Evolutionary conservation across 2,329 filamentous ascomycete species (phyloP).

Genomic region (Esteya vermicola): DNA sequence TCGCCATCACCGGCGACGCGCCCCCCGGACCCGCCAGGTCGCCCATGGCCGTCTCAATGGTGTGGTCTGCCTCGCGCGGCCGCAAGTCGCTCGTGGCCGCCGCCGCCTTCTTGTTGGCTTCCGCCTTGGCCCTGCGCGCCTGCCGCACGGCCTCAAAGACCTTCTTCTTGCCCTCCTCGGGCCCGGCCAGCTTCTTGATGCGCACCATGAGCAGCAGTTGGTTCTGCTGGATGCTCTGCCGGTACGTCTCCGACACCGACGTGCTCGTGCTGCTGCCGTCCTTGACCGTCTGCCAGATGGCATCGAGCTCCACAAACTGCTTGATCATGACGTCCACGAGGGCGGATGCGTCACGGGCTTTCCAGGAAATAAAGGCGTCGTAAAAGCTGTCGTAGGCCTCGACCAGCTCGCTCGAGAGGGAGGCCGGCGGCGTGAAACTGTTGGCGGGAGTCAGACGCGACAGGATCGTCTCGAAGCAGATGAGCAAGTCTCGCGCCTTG

Average conservation of each 20-base stretch:
- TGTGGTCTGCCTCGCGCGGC: constrained; percentile 46
- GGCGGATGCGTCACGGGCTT: constrained; percentile 63
- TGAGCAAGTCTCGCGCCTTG: constrained; percentile 64
- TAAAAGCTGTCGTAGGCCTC: constrained; percentile 61
- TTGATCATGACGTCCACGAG: constrained; percentile 76
- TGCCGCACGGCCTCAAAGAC: constrained; percentile 64
- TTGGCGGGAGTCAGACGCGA: constrained; percentile 52
- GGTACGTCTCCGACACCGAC: constrained; percentile 61
- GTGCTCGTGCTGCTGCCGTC: constrained; percentile 62
- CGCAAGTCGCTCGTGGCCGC: constrained; percentile 44
- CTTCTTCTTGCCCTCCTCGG: constrained; percentile 54
- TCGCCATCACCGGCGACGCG: not conserved
- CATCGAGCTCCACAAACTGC: constrained; percentile 72
- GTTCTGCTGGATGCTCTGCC: constrained; percentile 66
- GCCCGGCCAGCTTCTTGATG: constrained; percentile 64
- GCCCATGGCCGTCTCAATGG: constrained; percentile 22
- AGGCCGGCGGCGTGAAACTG: constrained; percentile 50
- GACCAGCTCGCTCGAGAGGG: constrained; percentile 46
- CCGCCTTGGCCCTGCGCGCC: constrained; percentile 44
- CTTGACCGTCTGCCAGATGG: constrained; percentile 72
- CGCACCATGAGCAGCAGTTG: constrained; percentile 66
- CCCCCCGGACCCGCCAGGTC: constrained; percentile 15
- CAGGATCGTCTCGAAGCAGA: constrained; percentile 63
- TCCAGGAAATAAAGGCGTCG: constrained; percentile 72
- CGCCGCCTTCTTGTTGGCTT: constrained; percentile 46